Evolutionary conservation across 1,284 basidiomycete genomes (phyloP).

Genomic region (Sphaerobolus stellatus): DNA sequence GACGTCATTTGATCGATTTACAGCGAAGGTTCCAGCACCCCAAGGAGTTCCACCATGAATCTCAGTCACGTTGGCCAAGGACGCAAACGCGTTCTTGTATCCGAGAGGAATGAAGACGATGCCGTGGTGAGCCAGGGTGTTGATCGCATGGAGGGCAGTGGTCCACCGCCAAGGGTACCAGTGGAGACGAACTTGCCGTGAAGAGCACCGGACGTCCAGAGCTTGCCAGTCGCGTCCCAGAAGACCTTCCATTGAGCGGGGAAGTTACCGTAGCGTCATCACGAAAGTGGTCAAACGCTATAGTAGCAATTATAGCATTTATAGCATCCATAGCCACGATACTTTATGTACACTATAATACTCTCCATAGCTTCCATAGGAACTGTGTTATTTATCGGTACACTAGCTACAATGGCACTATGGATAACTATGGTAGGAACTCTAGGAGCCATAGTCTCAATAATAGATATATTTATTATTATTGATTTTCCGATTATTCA

Average conservation of each 20-base stretch:
- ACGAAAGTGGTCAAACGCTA: too few relatives aligned
- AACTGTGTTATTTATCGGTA: too few relatives aligned
- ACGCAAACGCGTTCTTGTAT: constrained; percentile 58
- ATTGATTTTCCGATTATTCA: too few relatives aligned
- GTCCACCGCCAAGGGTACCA: constrained; percentile 65
- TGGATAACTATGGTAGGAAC: too few relatives aligned
- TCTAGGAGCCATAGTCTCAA: too few relatives aligned
- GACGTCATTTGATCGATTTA: neutral
- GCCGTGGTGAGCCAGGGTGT: constrained; percentile 80
- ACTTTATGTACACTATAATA: too few relatives aligned
- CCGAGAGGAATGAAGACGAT: constrained; percentile 79
- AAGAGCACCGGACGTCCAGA: constrained; percentile 75
- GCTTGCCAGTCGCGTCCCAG: constrained; percentile 78
- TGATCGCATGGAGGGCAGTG: constrained; percentile 64
- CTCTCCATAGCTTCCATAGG: too few relatives aligned
- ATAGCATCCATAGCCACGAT: too few relatives aligned
- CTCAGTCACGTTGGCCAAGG: constrained; percentile 59
- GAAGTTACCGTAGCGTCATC: constrained; percentile 70
- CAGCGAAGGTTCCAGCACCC: constrained; percentile 17
- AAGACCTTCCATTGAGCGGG: constrained; percentile 53
- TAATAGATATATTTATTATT: too few relatives aligned
- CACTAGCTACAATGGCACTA: too few relatives aligned
- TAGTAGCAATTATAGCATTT: too few relatives aligned
- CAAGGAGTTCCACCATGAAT: constrained; percentile 64
- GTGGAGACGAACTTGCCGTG: constrained; percentile 81